phyloP scores from a whole-genome alignment of 2,329 filamentous ascomycete genomes.

The Fusarium sacchari region DNA sequence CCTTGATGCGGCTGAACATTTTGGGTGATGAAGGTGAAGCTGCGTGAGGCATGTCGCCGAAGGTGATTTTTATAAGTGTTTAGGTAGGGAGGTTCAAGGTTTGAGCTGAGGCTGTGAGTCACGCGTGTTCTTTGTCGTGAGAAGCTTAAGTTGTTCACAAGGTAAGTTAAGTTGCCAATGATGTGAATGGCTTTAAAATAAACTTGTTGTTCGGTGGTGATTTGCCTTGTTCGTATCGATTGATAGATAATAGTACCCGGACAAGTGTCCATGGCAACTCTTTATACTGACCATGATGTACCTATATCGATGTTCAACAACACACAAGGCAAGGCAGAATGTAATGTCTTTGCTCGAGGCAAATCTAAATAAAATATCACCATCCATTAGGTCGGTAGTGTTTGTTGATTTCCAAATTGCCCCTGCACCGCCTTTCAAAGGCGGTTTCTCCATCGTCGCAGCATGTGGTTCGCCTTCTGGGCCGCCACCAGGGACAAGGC shows the following conservation, averaged over 20 bases:
- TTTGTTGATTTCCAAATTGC: background rate
- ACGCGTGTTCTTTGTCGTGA: background rate
- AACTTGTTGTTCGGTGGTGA: background rate
- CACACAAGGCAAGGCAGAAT: background rate
- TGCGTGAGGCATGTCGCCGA: conserved; percentile 14
- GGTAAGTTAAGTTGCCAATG: background rate
- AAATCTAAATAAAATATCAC: background rate
- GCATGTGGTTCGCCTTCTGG: background rate
- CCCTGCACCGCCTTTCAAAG: background rate
- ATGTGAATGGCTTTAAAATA: background rate
- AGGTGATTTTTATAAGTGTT: background rate
- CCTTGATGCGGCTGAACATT: conserved; percentile 45
- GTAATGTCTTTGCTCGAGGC: background rate
- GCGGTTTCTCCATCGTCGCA: background rate
- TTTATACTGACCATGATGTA: background rate
- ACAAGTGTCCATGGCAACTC: background rate
- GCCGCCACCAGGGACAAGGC: background rate
- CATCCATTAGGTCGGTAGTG: background rate
- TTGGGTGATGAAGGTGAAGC: conserved; percentile 17
- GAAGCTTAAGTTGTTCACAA: background rate
- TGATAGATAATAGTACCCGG: background rate
- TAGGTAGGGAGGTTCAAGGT: background rate
- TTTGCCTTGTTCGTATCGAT: background rate
- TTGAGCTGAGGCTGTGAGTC: background rate
- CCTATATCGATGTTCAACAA: background rate